Base-by-base conservation (phyloP, 2,329 filamentous ascomycete genomes). In the Cytospora piceae region DNA sequence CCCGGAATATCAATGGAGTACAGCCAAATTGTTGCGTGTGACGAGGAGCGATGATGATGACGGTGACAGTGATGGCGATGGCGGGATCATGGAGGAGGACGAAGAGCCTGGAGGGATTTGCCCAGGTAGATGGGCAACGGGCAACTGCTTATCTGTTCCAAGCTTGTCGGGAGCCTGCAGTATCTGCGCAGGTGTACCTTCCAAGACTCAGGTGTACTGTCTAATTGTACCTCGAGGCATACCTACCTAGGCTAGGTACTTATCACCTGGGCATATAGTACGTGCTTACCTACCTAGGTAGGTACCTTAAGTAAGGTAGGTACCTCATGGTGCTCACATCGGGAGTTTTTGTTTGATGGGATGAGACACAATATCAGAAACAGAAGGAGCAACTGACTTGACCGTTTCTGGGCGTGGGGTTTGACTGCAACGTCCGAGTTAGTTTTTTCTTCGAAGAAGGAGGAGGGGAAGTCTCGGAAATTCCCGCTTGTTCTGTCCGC, bases 401-500 rank as follows among this genome's bases (percentile, higher is more conserved):
- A 49, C 42, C 2, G 2, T 49, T 24, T 49, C n/a, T 49, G n/a
- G 24, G 46, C 46, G 46, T 49, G 46, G 46, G 46, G 46, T 49
- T 20, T 9, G 24, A 7, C 42, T 49, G 42, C n/a, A 49, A 49
- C 42, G 42, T 49, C 42, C n/a, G 42, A 20, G 7, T 49, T 49
- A 3, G 9, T 5, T n/a, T 22, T 49, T 24, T 49, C n/a, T 24
- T 11, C 34, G 5, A 42, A 32, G 32, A 54, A 61, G 58, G 49
- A 22, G 49, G 32, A 54, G 46, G 46, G 46, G n/a, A 49, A 49
- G 46, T 24, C n/a, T 31, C 32, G 59, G 51, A 32, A 46, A 20
- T n/a, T 46, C 27, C 34, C 51, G 59, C 34, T 15, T 56, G 15
- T n/a, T 46, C 39, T 46, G 14, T 3, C 5, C 55, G 34, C 27